Percentiles rank a stretch among this genome's conserved stretches.
Evolutionary conservation across 805 yeast species (phyloP).

Genomic region (Candida awuae): DNA sequence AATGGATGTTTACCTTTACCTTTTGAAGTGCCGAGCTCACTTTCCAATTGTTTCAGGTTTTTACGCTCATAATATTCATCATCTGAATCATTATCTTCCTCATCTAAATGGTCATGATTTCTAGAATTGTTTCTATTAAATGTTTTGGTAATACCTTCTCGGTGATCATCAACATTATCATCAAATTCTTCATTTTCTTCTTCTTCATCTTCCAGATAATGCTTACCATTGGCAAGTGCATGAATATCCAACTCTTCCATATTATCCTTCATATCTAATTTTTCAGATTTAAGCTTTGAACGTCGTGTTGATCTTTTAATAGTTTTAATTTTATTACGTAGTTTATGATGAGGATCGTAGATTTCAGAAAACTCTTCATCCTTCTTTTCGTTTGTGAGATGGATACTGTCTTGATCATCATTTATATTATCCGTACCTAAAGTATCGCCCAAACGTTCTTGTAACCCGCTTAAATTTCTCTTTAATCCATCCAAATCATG

Average conservation of each 20-base stretch:
- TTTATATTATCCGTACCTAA: slow-evolving; percentile 1
- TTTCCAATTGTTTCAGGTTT: slow-evolving; percentile 12
- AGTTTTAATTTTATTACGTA: slow-evolving; percentile 33
- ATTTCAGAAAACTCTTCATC: slow-evolving; percentile 7
- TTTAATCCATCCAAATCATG: slow-evolving; percentile 6
- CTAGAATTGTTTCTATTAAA: no score
- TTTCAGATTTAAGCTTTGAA: slow-evolving; percentile 39
- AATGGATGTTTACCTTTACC: slow-evolving; percentile 22
- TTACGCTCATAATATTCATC: slow-evolving; percentile 18
- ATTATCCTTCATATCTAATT: slow-evolving; percentile 22
- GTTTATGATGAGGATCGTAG: slow-evolving; percentile 9
- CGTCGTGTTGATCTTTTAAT: slow-evolving; percentile 47
- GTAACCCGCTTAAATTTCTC: slow-evolving; percentile 7
- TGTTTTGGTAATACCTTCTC: no score
- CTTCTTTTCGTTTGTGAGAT: slow-evolving; percentile 11
- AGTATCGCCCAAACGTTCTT: slow-evolving; percentile 4
- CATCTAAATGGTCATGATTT: no score
- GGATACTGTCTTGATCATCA: background rate
- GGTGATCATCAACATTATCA: slow-evolving; percentile 13
- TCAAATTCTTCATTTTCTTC: slow-evolving; percentile 13
- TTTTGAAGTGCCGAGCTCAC: slow-evolving; percentile 15
- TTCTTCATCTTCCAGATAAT: slow-evolving; percentile 1
- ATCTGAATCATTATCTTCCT: slow-evolving; percentile 17
- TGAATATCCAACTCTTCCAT: slow-evolving; percentile 36
- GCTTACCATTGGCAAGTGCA: slow-evolving; percentile 23